Evolutionary conservation across 768 basidiomycete genomes (phyloP).

Genomic region (Naganishia onofrii): DNA sequence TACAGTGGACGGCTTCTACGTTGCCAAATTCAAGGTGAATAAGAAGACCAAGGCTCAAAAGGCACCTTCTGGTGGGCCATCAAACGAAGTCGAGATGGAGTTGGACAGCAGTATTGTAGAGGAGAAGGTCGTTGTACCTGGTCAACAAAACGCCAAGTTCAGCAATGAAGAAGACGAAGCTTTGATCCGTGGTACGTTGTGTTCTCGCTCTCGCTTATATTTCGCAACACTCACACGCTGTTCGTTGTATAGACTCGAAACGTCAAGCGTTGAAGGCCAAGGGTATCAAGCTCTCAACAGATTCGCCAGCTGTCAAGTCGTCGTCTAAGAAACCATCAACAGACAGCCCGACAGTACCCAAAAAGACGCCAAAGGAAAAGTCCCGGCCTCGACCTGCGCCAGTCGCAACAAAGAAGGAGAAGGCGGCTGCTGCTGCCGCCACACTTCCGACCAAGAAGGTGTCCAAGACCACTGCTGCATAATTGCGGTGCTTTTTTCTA

Average conservation of each 20-base stretch:
- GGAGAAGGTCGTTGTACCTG: slow-evolving; percentile 47
- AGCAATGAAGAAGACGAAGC: slow-evolving; percentile 72
- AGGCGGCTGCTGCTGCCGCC: background rate
- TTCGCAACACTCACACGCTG: slow-evolving; percentile 70
- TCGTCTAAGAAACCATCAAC: slow-evolving; percentile 5
- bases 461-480: slow-evolving; percentile 18
- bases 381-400: slow-evolving; percentile 19
- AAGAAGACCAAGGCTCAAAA: slow-evolving; percentile 61
- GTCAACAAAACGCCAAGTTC: slow-evolving; percentile 55
- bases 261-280: slow-evolving; percentile 55
- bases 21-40: slow-evolving; percentile 96
- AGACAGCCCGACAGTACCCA: slow-evolving; percentile 13
- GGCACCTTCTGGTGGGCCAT: slow-evolving; percentile 37
- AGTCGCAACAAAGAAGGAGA: background rate
- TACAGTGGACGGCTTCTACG: slow-evolving; percentile 90
- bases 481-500: background rate
- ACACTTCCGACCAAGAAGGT: slow-evolving; percentile 1
- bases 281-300: slow-evolving; percentile 51
- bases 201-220: slow-evolving; percentile 35
- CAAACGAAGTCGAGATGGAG: slow-evolving; percentile 43
- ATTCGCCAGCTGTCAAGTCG: slow-evolving; percentile 19
- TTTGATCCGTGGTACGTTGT: slow-evolving; percentile 71
- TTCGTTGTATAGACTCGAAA: slow-evolving; percentile 56
- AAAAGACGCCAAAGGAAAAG: slow-evolving; percentile 25
- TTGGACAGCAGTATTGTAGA: slow-evolving; percentile 52